Conservation (phyloP, 352 stramenopile genomes). For the Phytophthora macrochlamydospora region DNA sequence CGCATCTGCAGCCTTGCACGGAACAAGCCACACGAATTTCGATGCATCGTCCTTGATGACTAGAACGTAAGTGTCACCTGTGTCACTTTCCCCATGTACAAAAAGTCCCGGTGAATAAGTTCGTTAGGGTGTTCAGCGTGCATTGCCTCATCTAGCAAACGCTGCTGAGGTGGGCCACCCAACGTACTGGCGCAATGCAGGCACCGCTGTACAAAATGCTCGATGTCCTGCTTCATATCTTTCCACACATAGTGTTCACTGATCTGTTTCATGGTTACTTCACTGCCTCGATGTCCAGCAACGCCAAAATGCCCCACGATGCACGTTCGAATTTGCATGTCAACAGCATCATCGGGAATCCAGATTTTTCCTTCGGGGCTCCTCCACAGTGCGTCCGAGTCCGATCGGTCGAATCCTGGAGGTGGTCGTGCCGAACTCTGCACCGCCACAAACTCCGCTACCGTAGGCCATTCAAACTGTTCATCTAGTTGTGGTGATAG, state of each 20-base stretch:
- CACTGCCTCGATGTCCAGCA: conserved; percentile 23
- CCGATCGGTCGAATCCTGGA: not conserved
- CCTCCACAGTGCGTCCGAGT: not conserved
- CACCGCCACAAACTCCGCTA: not conserved
- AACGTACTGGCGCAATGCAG: conserved; percentile 17
- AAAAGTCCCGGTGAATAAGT: conserved; percentile 40
- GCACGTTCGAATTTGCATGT: conserved; percentile 25
- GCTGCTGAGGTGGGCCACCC: not conserved
- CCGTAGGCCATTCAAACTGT: not conserved
- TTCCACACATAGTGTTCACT: conserved; percentile 15
- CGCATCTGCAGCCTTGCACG: conserved; percentile 7
- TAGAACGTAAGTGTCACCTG: conserved; percentile 21
- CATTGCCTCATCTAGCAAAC: conserved; percentile 22
- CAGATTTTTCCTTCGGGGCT: conserved; percentile 1
- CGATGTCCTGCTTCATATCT: conserved; percentile 11
- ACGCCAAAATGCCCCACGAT: conserved; percentile 29
- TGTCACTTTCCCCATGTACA: conserved; percentile 14
- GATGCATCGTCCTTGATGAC: conserved; percentile 39
- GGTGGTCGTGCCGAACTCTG: not conserved
- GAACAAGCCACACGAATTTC: conserved; percentile 28
- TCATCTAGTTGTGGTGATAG: not conserved
- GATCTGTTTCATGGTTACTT: conserved; percentile 17
- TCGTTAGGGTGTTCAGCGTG: conserved; percentile 39
- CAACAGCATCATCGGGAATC: conserved; percentile 1
- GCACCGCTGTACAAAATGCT: conserved; percentile 14